Conservation (phyloP, 208 protist genomes). For the Trichomonas gallinae region DNA sequence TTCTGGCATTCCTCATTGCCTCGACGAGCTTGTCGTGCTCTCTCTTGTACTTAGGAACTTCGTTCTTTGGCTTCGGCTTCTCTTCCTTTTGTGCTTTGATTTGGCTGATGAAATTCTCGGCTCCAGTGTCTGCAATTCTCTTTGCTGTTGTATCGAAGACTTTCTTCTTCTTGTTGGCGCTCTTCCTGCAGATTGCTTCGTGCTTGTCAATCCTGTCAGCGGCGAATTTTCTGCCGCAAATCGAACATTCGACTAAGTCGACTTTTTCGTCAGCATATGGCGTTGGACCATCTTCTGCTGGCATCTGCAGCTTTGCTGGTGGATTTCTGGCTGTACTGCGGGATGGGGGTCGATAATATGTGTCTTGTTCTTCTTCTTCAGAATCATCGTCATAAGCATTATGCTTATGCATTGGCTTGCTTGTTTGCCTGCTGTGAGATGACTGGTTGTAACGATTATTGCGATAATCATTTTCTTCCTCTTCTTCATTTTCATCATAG, state of each 20-base stretch:
- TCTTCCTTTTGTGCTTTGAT: not conserved
- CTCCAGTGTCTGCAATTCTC: not conserved
- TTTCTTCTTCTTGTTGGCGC: not conserved
- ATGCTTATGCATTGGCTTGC: no score
- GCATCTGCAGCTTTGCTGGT: not conserved
- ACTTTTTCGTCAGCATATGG: no score
- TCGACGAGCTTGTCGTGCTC: not conserved
- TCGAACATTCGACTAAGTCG: not conserved
- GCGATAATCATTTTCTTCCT: not conserved
- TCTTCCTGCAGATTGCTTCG: not conserved
- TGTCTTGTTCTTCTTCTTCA: not conserved
- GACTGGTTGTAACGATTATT: no score
- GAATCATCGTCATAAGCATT: no score
- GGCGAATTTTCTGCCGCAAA: not conserved
- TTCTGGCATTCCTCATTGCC: not conserved
- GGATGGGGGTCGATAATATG: not conserved
- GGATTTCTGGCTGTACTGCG: no score
- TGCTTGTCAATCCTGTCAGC: not conserved
- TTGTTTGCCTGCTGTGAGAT: no score
- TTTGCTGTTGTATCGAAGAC: not conserved
- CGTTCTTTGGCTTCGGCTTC: not conserved
- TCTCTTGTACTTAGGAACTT: not conserved
- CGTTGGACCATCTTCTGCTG: not conserved
- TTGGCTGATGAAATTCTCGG: no score
- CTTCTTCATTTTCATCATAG: not conserved